These are phyloP conservation scores for Ceratocystis eucalypticola DNA, from an alignment of 2,329 filamentous ascomycete genomes.

Conservation along the genomic window DNA sequence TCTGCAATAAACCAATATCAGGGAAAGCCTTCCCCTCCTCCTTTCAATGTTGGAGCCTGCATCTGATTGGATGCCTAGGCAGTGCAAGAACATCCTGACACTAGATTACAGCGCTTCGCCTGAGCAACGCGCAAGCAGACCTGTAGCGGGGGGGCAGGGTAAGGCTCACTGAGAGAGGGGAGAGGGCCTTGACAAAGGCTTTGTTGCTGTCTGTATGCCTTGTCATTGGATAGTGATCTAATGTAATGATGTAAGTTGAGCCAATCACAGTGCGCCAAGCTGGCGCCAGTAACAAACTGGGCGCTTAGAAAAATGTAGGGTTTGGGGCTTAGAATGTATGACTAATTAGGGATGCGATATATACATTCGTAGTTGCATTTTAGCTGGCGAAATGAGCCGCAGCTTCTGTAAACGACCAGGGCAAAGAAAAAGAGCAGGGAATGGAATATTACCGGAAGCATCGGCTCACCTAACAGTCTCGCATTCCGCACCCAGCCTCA, in stretches of 20 bases:
- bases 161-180: not conserved
- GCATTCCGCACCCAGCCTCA: not conserved
- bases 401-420: not conserved
- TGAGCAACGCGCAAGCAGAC: too few relatives aligned
- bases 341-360: not conserved
- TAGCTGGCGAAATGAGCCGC: not conserved
- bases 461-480: not conserved
- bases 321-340: not conserved
- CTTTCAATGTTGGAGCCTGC: not conserved
- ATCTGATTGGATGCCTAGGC: not conserved
- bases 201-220: not conserved
- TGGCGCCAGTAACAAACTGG: not conserved
- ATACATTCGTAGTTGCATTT: not conserved
- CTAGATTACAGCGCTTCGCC: not conserved
- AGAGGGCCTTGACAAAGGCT: not conserved
- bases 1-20: not conserved
- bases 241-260: not conserved
- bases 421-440: not conserved
- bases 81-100: not conserved
- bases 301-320: not conserved
- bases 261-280: conserved; percentile 1
- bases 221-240: not conserved
- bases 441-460: not conserved
- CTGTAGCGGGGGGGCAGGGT: too few relatives aligned
- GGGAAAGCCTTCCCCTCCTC: not conserved